Conservation (phyloP, 2,329 filamentous ascomycete species). For the Basipetospora chlamydospora region DNA sequence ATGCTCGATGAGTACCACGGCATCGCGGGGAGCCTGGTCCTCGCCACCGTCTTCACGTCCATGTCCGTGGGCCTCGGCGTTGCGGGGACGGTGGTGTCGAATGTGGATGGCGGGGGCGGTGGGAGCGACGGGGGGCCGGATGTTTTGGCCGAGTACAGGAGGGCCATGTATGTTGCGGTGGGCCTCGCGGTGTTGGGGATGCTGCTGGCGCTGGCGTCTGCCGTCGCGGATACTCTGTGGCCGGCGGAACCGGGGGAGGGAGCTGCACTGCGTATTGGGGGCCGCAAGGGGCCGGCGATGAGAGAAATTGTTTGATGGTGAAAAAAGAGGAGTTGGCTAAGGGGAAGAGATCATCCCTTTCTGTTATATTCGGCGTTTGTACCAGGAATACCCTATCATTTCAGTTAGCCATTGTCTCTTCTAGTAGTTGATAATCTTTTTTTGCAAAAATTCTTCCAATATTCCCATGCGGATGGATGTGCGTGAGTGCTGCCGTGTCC, state of each 20-base stretch:
- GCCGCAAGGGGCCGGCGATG: background rate
- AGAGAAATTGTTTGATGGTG: background rate
- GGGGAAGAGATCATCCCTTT: background rate
- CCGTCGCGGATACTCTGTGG: conserved; percentile 6
- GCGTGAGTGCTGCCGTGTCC: too few species aligned
- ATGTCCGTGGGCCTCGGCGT: conserved; percentile 53
- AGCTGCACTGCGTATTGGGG: background rate
- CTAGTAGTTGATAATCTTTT: too few species aligned
- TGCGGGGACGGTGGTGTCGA: conserved; percentile 46
- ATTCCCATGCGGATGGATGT: too few species aligned
- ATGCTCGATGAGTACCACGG: conserved; percentile 30
- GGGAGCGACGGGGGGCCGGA: too few species aligned
- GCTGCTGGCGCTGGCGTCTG: conserved; percentile 10
- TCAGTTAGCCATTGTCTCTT: too few species aligned
- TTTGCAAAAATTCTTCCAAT: too few species aligned
- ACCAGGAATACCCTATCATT: too few species aligned
- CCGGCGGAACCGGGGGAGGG: conserved; percentile 8
- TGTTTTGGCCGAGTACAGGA: conserved; percentile 19
- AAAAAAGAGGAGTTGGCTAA: too few species aligned
- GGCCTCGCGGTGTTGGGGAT: conserved; percentile 22
- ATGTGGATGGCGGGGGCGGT: conserved; percentile 14
- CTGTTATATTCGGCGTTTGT: background rate
- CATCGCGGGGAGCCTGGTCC: conserved; percentile 38
- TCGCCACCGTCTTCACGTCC: conserved; percentile 53
- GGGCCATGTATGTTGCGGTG: conserved; percentile 26